A percentile compares a stretch with the other conserved stretches of the same genome.
Conservation (phyloP, 2,329 filamentous ascomycete genomes). For the Nemania abortiva region DNA sequence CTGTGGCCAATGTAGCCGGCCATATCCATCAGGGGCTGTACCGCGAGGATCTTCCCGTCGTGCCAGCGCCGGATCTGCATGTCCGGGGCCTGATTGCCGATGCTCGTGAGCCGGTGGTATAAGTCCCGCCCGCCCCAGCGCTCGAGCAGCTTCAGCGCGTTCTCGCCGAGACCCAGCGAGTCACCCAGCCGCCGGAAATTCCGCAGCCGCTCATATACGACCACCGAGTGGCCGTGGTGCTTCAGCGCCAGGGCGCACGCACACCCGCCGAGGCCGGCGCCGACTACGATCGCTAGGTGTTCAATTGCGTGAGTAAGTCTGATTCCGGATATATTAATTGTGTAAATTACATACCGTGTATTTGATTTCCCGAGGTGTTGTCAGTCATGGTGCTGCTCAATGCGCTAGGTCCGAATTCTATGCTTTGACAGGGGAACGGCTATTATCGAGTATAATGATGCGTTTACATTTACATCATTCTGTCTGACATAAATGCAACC, state of each 20-base stretch:
- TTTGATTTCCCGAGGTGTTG: conserved; percentile 15
- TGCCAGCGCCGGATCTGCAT: conserved; percentile 63
- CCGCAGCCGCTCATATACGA: conserved; percentile 59
- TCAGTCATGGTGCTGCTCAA: conserved; percentile 13
- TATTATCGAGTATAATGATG: conserved; percentile 6
- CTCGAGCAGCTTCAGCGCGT: conserved; percentile 59
- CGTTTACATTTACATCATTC: background rate
- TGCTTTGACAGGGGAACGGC: background rate
- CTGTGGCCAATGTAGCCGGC: conserved; percentile 61
- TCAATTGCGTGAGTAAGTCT: conserved; percentile 13
- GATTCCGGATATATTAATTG: background rate
- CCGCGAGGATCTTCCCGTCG: conserved; percentile 60
- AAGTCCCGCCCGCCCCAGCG: conserved; percentile 58
- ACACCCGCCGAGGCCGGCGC: conserved; percentile 63
- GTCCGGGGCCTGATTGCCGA: conserved; percentile 60
- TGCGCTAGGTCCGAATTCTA: background rate
- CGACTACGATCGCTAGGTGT: conserved; percentile 59
- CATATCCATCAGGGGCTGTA: conserved; percentile 64
- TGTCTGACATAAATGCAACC: background rate
- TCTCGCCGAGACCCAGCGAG: conserved; percentile 60
- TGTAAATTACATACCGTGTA: conserved; percentile 23
- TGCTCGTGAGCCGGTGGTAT: conserved; percentile 55
- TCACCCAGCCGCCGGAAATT: conserved; percentile 59
- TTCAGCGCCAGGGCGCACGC: conserved; percentile 62
- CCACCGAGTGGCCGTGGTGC: conserved; percentile 59